phyloP scores from a whole-genome alignment of 495 filamentous ascomycete species.

The Aspergillus funiculosus region DNA sequence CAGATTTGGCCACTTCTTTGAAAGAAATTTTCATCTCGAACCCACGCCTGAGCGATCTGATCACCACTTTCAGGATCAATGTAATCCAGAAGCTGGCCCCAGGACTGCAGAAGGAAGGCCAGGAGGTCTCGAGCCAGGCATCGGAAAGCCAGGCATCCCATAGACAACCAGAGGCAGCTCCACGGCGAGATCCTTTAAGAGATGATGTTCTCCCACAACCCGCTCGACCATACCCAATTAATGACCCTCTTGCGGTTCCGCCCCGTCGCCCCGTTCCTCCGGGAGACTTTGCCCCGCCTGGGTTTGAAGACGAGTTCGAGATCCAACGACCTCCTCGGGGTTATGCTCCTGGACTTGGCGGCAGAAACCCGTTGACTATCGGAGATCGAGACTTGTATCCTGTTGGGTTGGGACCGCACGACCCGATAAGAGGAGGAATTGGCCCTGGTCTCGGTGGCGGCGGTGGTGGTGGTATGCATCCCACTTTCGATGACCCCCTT shows the following conservation, averaged over 20 bases:
- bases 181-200: conserved; percentile 44
- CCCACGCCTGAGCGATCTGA: conserved; percentile 60
- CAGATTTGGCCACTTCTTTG: conserved; percentile 43
- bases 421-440: conserved; percentile 66
- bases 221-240: conserved; percentile 60
- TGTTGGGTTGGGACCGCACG: conserved; percentile 74
- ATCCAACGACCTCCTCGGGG: conserved; percentile 62
- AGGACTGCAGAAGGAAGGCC: conserved; percentile 66
- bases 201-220: conserved; percentile 51
- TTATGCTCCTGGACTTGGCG: conserved; percentile 41
- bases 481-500: conserved; percentile 87
- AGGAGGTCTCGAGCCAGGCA: conserved; percentile 50
- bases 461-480: conserved; percentile 82
- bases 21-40: conserved; percentile 67
- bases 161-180: conserved; percentile 26
- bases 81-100: conserved; percentile 79
- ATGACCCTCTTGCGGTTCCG: conserved; percentile 57
- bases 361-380: conserved; percentile 55
- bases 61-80: conserved; percentile 61
- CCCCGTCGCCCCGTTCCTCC: conserved; percentile 62
- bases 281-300: conserved; percentile 79
- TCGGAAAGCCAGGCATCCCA: conserved; percentile 25
- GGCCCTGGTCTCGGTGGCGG: conserved; percentile 47
- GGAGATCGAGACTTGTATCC: conserved; percentile 87
- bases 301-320: conserved; percentile 91